A percentile compares a stretch with the other conserved stretches of the same genome.
phyloP scores from a whole-genome alignment of 345 rosid genomes.

The Acer campestre region DNA sequence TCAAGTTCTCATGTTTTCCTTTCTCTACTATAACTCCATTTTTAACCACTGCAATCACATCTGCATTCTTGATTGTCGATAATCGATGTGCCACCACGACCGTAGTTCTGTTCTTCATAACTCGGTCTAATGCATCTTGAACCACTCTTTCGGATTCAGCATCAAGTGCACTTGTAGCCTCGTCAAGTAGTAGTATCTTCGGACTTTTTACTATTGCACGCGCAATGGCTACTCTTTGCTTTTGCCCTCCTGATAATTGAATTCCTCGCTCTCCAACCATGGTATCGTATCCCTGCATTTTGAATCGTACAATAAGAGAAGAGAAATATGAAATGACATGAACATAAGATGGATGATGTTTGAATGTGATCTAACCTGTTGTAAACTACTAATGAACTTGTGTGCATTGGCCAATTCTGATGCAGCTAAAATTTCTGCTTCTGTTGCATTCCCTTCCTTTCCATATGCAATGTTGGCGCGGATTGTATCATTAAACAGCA shows the following conservation, averaged over 20 bases:
- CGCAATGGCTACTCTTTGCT: slow-evolving; percentile 62
- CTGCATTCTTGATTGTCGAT: slow-evolving; percentile 63
- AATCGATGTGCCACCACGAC: slow-evolving; percentile 60
- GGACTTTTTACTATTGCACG: slow-evolving; percentile 62
- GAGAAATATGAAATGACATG: neutral
- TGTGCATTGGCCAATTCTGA: slow-evolving; percentile 79
- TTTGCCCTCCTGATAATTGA: slow-evolving; percentile 61
- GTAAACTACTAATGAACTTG: slow-evolving; percentile 74
- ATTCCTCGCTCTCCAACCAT: slow-evolving; percentile 59
- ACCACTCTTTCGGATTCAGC: slow-evolving; percentile 59
- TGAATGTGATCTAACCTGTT: slow-evolving; percentile 44
- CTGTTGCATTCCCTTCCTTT: slow-evolving; percentile 66
- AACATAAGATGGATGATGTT: neutral
- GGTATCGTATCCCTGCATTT: slow-evolving; percentile 57
- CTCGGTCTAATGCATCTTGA: slow-evolving; percentile 54
- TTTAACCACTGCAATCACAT: slow-evolving; percentile 56
- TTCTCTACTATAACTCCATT: slow-evolving; percentile 58
- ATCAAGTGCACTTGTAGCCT: slow-evolving; percentile 65
- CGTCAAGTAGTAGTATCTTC: slow-evolving; percentile 51
- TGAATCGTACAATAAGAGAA: neutral
- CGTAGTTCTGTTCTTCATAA: slow-evolving; percentile 51
- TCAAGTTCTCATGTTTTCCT: slow-evolving; percentile 56
- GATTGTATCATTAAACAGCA: slow-evolving; percentile 68
- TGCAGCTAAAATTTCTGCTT: slow-evolving; percentile 71
- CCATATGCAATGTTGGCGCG: slow-evolving; percentile 84